Conservation (phyloP, 345 rosid species). For the Moringa oleifera region DNA sequence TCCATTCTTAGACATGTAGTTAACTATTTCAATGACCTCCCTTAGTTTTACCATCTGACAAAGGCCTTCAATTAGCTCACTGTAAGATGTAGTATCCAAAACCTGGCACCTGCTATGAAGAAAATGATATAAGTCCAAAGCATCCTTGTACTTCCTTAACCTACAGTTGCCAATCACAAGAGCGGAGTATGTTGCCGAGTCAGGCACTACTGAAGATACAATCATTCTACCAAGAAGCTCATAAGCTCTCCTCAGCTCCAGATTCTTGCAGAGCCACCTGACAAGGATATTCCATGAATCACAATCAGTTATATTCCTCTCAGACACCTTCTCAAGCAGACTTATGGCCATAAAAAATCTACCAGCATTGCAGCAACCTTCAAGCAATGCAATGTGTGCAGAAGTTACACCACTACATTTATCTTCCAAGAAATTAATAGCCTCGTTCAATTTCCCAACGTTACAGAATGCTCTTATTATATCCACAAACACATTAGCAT, state of each 20-base stretch:
- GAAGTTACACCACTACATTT: conserved; percentile 22
- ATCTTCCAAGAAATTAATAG: conserved; percentile 36
- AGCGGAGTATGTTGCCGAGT: conserved; percentile 37
- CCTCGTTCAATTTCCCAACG: conserved; percentile 27
- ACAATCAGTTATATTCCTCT: conserved; percentile 31
- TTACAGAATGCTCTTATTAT: conserved; percentile 37
- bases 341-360: conserved; percentile 30
- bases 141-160: conserved; percentile 25
- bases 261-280: too few relatives aligned
- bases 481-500: conserved; percentile 24
- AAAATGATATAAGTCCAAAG: conserved; percentile 26
- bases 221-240: too few relatives aligned
- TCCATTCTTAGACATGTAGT: conserved; percentile 36
- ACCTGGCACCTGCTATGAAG: conserved; percentile 23
- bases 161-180: conserved; percentile 41
- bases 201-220: conserved; percentile 29
- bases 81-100: conserved; percentile 38
- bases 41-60: conserved; percentile 24
- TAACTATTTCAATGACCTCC: conserved; percentile 37
- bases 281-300: too few relatives aligned
- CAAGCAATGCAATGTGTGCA: conserved; percentile 44
- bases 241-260: too few relatives aligned
- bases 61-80: conserved; percentile 42
- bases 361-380: conserved; percentile 37
- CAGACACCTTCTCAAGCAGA: conserved; percentile 32